Base-by-base conservation (phyloP, 179 eudicot genomes). In the Silene noctiflora region DNA sequence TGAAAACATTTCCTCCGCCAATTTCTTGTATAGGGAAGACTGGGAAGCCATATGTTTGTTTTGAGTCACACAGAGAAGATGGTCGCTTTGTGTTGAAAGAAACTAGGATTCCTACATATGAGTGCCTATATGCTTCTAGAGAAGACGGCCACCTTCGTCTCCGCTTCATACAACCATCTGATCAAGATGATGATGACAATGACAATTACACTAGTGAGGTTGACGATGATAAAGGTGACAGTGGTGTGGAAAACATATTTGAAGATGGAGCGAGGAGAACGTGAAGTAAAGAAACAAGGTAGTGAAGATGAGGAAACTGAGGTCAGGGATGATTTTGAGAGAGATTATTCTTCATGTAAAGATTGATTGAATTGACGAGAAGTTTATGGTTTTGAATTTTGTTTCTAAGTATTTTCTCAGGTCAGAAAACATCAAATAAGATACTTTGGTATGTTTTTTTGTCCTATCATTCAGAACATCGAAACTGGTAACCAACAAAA, bases 31-130 rank as follows among this genome's bases (percentile, higher is more conserved):
- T 94, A 62, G 96, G 96, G 13, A 82, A 78, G 75, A 80, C 84
- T 68, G 98, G 99, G 64, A 93, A 85, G 76, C 91, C 96, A 0
- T 76, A 86, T 83, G 92, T 94, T 64, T 76, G 85, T 64, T 91
- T 89, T 66, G 81, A 87, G 73, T 91, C 98, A 0, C 86, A 81
- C 71, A 84, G 95, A 72, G 55, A 87, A 11, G 86, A 89, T 33
- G 98, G 98, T 1, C 81, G 98, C 73, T 89, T 94, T 70, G 88
- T 94, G 17, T 77, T 94, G 53, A 87, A 82, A 75, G 96, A 94
- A 51, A 79, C 88, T 16, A 87, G 85, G 82, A 78, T 85, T 14
- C 93, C 92, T 0, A 79, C 88, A 3, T 88, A 88, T 27, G 98
- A 92, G 71, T 86, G 83, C 51, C 81, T 94, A 33, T 96, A 86